Percentiles rank a stretch among this genome's conserved stretches.
These are phyloP conservation scores for Leptodermis oblonga DNA, from an alignment of 257 asterid genomes.

Conservation along the genomic window DNA sequence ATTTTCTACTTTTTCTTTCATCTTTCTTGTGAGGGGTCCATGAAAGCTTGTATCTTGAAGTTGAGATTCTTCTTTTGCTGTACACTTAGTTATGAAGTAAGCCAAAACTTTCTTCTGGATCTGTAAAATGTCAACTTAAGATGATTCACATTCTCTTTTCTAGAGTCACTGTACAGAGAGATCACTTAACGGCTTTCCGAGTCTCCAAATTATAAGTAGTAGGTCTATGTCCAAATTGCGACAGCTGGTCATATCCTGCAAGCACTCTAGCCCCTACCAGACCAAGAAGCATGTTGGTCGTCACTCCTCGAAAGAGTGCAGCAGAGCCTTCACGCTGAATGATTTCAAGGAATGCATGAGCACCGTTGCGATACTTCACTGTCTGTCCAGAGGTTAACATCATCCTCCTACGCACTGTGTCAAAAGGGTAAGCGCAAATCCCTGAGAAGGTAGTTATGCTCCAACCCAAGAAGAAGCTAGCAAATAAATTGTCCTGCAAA, in stretches of 20 bases:
- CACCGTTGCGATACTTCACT: slow-evolving; percentile 54
- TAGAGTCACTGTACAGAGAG: background rate
- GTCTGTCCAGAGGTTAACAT: slow-evolving; percentile 93
- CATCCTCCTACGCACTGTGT: slow-evolving; percentile 89
- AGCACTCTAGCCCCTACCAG: slow-evolving; percentile 98
- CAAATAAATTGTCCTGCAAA: slow-evolving; percentile 79
- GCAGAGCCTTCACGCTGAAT: slow-evolving; percentile 55
- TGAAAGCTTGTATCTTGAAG: background rate
- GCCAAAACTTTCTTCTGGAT: background rate
- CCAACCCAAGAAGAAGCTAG: slow-evolving; percentile 94
- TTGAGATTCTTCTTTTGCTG: too few species aligned
- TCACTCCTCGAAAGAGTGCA: slow-evolving; percentile 75
- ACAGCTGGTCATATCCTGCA: slow-evolving; percentile 87
- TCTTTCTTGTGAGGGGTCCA: background rate
- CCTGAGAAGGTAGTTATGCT: slow-evolving; percentile 86
- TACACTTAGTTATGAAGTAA: background rate
- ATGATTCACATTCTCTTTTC: slow-evolving; percentile 1
- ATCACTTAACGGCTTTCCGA: slow-evolving; percentile 52
- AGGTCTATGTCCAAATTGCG: slow-evolving; percentile 54
- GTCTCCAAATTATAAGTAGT: slow-evolving; percentile 43
- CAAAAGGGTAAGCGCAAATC: slow-evolving; percentile 91
- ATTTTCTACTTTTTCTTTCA: slow-evolving; percentile 1
- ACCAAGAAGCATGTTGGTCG: slow-evolving; percentile 87
- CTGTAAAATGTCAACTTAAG: slow-evolving; percentile 1
- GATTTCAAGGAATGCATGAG: slow-evolving; percentile 73